Evolutionary conservation across 371 early-diverging fungal genomes (phyloP).

Genomic region (Saksenaea vasiformis): DNA sequence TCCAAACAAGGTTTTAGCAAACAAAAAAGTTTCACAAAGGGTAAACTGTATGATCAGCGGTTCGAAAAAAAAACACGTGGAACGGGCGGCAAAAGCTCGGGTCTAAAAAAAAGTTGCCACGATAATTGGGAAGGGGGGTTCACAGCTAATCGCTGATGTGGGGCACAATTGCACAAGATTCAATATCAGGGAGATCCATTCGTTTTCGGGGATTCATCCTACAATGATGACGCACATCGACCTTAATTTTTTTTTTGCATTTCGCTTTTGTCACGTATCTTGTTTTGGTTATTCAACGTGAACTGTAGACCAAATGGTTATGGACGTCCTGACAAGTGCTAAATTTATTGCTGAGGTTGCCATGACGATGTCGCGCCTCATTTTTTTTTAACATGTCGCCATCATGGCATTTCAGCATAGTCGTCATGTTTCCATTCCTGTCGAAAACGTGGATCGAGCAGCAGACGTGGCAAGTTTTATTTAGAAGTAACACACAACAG

Average conservation of each 20-base stretch:
- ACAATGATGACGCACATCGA: slow-evolving; percentile 4
- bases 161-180: neutral
- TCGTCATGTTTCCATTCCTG: slow-evolving; percentile 62
- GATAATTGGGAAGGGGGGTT: neutral
- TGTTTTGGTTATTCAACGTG: neutral
- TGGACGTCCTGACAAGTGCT: slow-evolving; percentile 58
- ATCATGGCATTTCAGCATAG: slow-evolving; percentile 47
- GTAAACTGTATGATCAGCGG: slow-evolving; percentile 3
- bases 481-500: neutral
- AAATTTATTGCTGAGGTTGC: slow-evolving; percentile 57
- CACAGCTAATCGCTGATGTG: neutral
- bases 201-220: neutral
- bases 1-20: neutral
- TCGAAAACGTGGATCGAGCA: slow-evolving; percentile 55
- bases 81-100: neutral
- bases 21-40: neutral
- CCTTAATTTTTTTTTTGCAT: neutral
- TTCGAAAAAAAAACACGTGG: neutral
- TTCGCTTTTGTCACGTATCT: neutral
- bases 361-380: neutral
- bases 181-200: neutral
- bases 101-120: slow-evolving; percentile 1
- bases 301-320: slow-evolving; percentile 9
- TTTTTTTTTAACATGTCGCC: neutral
- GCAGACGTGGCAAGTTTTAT: slow-evolving; percentile 49